Percentiles rank a stretch among this genome's conserved stretches.
These are phyloP conservation scores for Hymenotorrendiella dingleyae DNA, from an alignment of 2,329 filamentous ascomycete species.

Conservation along the genomic window DNA sequence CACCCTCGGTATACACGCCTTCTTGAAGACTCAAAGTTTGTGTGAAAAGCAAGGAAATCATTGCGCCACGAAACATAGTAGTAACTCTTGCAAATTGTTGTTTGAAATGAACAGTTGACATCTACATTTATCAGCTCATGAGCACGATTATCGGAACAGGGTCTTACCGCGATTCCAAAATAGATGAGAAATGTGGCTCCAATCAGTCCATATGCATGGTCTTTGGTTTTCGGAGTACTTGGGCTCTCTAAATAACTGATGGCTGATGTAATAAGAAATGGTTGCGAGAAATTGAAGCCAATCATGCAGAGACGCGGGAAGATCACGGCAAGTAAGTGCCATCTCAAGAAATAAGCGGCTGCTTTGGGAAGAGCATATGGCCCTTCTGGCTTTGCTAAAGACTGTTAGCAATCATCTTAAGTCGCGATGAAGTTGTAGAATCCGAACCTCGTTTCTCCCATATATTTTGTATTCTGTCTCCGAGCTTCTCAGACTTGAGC, in stretches of 20 bases:
- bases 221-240: slow-evolving; percentile 5
- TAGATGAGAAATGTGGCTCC: slow-evolving; percentile 18
- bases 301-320: slow-evolving; percentile 22
- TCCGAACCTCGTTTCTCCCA: slow-evolving; percentile 17
- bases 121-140: slow-evolving; percentile 6
- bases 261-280: slow-evolving; percentile 17
- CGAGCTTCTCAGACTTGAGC: slow-evolving; percentile 10
- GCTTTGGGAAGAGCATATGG: slow-evolving; percentile 14
- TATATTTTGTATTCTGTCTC: slow-evolving; percentile 6
- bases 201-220: slow-evolving; percentile 20
- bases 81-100: slow-evolving; percentile 30
- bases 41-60: slow-evolving; percentile 25
- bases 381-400: slow-evolving; percentile 9
- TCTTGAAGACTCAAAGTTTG: slow-evolving; percentile 31
- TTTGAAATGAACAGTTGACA: slow-evolving; percentile 23
- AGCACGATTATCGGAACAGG: background rate
- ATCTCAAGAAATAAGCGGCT: slow-evolving; percentile 9
- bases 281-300: slow-evolving; percentile 21
- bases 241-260: slow-evolving; percentile 11
- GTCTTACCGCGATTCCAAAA: slow-evolving; percentile 16
- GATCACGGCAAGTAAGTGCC: slow-evolving; percentile 12
- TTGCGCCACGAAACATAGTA: slow-evolving; percentile 2
- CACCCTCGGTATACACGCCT: slow-evolving; percentile 28
- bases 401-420: background rate
- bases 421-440: background rate